Conservation (phyloP, 2,329 filamentous ascomycete genomes). For the Colletotrichum chlorophyti region DNA sequence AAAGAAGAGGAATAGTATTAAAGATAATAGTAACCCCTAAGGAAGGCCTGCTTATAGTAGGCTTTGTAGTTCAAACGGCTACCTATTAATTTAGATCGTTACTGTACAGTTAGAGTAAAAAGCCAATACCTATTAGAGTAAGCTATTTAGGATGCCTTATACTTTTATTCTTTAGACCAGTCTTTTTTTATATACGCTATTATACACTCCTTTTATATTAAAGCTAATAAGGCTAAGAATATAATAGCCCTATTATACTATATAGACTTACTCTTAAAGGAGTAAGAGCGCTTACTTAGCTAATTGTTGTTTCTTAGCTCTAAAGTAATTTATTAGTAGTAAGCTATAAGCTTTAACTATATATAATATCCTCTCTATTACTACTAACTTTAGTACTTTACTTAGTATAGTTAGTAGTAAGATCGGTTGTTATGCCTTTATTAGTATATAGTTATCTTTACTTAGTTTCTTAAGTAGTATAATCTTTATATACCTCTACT, state of each 20-base stretch:
- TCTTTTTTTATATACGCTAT: too few relatives aligned
- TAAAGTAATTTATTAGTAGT: background rate
- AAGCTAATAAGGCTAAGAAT: too few relatives aligned
- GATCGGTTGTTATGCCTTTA: conserved; percentile 36
- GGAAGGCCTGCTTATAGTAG: too few relatives aligned
- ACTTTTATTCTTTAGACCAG: too few relatives aligned
- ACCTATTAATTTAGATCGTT: too few relatives aligned
- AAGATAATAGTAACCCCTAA: too few relatives aligned
- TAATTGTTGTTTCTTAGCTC: background rate
- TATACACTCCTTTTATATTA: too few relatives aligned
- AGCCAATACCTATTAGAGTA: too few relatives aligned
- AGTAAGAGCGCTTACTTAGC: conserved; percentile 1
- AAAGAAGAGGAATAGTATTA: conserved; percentile 37
- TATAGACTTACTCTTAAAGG: background rate
- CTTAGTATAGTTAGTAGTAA: conserved; percentile 35
- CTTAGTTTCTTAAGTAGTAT: conserved; percentile 37
- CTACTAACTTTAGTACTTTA: conserved; percentile 28
- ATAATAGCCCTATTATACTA: background rate
- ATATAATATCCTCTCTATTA: background rate
- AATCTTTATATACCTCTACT: conserved; percentile 32
- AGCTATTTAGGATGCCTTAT: too few relatives aligned
- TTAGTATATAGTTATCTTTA: conserved; percentile 34
- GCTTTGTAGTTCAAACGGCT: too few relatives aligned
- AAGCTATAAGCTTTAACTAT: background rate
- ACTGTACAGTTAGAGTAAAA: too few relatives aligned